Evolutionary conservation across 208 protist species (phyloP).

Genomic region (Leptomonas pyrrhocoris): DNA sequence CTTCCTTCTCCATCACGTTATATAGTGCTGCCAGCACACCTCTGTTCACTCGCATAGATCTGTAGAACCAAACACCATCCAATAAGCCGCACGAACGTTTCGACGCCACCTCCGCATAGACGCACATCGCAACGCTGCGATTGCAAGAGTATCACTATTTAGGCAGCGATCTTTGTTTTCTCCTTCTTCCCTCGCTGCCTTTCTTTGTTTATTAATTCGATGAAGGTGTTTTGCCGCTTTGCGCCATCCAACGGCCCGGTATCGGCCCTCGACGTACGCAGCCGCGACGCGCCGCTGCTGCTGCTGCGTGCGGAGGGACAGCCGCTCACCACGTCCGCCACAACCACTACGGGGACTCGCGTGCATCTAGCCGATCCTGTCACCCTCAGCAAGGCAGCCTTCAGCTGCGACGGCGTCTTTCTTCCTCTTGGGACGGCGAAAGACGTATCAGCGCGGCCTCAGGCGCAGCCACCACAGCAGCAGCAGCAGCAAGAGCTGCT

Average conservation of each 20-base stretch:
- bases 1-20: too few species aligned
- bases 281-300: constrained; percentile 13
- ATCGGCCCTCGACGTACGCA: background rate
- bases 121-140: background rate
- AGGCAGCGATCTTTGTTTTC: constrained; percentile 3
- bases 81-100: too few species aligned
- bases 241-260: constrained; percentile 17
- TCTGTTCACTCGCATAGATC: too few species aligned
- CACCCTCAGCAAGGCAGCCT: constrained; percentile 39
- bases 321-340: background rate
- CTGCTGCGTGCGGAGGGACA: constrained; percentile 18
- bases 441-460: background rate
- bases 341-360: background rate
- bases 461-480: background rate
- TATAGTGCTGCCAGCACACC: too few species aligned
- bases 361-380: constrained; percentile 41
- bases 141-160: background rate
- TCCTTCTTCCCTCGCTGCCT: background rate
- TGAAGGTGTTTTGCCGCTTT: constrained; percentile 75
- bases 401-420: constrained; percentile 47
- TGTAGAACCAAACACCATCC: too few species aligned
- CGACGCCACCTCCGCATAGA: too few species aligned
- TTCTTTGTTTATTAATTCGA: constrained; percentile 28
- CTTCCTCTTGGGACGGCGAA: constrained; percentile 10
- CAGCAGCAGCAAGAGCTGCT: constrained; percentile 36